Base-by-base conservation (phyloP, 2,329 filamentous ascomycete species). In the Tolypocladium cylindrosporum region DNA sequence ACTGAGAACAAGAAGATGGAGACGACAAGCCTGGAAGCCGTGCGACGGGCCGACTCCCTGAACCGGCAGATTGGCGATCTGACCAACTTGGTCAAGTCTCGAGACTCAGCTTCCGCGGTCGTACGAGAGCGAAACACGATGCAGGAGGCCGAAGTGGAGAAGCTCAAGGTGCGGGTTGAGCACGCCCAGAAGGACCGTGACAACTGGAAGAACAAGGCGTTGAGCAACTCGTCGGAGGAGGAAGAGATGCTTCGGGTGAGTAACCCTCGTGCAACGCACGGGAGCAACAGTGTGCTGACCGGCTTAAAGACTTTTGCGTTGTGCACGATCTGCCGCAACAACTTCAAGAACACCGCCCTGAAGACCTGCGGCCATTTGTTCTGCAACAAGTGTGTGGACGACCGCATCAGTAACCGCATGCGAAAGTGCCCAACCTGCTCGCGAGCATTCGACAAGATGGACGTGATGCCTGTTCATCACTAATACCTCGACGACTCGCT, bases 341-440 rank as follows among this genome's bases (percentile, higher is more conserved):
- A 93, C 64, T 92, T 97, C 77, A 97, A 97, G 74, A 91, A 97
- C 69, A 96, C 92, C 0, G 88, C 88, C 11, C 82, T 99, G 71
- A 95, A 94, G 75, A 91, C 90, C 1, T 99, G 94, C 71, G 94
- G 94, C 1, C 94, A 99, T 72, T 84, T 96, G 54, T 96, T 97
- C 73, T 99, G 94, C 80, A 87, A 87, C 68, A 82, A 86, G 54
- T 99, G 94, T 70, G 89, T 97, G 31, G 90, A 96, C 63, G 89
- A 95, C 67, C 87, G 94, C 58, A 86, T 97, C 61, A 85, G 85
- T 52, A 96, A 94, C 68, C 89, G 94, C 41, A 92, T 93, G 75
- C 84, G 94, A 64, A 97, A 97, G 73, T 99, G 94, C 68, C 94
- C 94, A 3, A 93, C 90, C 65, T 99, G 95, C 78, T 91, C 89